Base-by-base conservation (phyloP, 2,329 filamentous ascomycete genomes). In the Aspergillus viridinutans region DNA sequence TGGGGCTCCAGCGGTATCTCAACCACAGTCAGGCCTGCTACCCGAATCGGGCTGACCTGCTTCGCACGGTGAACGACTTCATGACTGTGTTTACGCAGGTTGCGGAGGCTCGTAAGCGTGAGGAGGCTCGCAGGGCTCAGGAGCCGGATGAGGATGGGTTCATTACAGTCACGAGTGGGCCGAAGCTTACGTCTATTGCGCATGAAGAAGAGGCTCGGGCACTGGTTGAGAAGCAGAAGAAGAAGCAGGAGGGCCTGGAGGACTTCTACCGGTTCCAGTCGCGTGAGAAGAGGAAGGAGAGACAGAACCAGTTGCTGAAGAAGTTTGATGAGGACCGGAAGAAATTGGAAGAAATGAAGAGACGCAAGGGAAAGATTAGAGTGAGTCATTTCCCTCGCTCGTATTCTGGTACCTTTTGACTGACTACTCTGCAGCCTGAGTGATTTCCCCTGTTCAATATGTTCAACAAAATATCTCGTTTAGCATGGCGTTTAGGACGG, bases 101-200 rank as follows among this genome's bases (percentile, higher is more conserved):
- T 69, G 77, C 90, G 80, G 76, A 89, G 83, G 80, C 85, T 73
- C 75, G 87, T 80, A 74, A 87, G 80, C 64, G 82, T 69, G 62
- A 86, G 78, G 76, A 81, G 79, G 69, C 88, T 76, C 70, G 83
- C 55, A 78, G 88, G 59, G 85, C 90, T 59, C 88, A 89, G 64
- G 87, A 91, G 67, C 91, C 93, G 0, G 94, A 99, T 72, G 92
- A 91, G 69, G 94, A 99, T 73, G 94, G 94, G 1, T 99, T 99
- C 72, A 83, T 97, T 50, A 97, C 92, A 3, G 94, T 99, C 25
- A 89, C 87, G 1, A 83, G 90, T 54, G 92, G 92, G 26, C 89
- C 90, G 42, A 81, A 82, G 58, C 80, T 88, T 57, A 81, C 81
- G 6, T 89, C 88, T n/a, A 86, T 90, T 1, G 92, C 90, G 1